Conservation (phyloP, 208 protist genomes). For the Vickermania ingenoplastis region DNA sequence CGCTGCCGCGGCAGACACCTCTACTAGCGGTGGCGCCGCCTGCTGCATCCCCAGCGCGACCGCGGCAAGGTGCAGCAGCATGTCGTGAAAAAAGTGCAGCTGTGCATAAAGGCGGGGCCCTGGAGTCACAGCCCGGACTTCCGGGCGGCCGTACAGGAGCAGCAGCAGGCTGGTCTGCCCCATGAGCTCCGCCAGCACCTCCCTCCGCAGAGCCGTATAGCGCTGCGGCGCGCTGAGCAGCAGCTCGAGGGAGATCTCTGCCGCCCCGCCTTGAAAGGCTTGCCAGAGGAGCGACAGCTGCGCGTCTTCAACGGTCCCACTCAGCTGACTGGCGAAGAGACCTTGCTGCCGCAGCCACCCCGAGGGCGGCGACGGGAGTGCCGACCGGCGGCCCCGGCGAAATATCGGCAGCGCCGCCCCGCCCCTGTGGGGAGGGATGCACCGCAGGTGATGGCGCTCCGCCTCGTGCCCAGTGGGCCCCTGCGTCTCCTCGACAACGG, state of each 20-base stretch:
- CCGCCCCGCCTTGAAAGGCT: conserved; percentile 23
- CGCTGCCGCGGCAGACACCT: too few species aligned
- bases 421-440: too few species aligned
- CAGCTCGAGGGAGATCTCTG: conserved; percentile 28
- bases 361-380: conserved; percentile 5
- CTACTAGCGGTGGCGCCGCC: too few species aligned
- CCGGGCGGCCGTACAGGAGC: conserved; percentile 72
- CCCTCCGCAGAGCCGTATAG: conserved; percentile 11
- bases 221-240: conserved; percentile 15
- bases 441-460: too few species aligned
- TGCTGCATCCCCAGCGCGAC: neutral
- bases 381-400: neutral
- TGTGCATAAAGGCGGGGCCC: conserved; percentile 44
- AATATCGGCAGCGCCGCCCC: neutral
- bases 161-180: conserved; percentile 51
- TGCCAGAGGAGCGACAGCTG: conserved; percentile 64
- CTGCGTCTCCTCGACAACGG: neutral
- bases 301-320: conserved; percentile 49
- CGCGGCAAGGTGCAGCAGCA: neutral
- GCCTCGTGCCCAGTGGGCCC: neutral
- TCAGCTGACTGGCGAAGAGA: conserved; percentile 13
- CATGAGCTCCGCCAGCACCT: conserved; percentile 35
- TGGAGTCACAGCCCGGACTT: conserved; percentile 64
- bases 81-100: conserved; percentile 36
- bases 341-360: neutral